A percentile compares a stretch with the other conserved stretches of the same genome.
Evolutionary conservation across 306 rosid genomes (phyloP).

Genomic region (Fragaria vesca): DNA sequence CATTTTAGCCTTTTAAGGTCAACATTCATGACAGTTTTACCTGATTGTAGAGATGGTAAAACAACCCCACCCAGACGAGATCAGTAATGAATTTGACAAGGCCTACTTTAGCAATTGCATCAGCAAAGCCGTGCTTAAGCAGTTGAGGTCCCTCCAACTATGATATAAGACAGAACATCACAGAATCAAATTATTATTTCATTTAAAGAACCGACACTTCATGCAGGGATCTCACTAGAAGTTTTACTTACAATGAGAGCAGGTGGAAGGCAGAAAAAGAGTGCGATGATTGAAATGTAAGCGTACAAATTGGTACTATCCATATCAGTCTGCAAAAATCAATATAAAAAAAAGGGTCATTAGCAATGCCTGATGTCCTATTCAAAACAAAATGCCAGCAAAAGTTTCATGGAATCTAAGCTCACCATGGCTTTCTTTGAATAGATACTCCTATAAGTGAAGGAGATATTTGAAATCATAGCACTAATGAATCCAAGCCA

Average conservation of each 20-base stretch:
- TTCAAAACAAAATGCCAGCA: slow-evolving; percentile 10
- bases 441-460: slow-evolving; percentile 58
- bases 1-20: no score
- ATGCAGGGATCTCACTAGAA: not conserved
- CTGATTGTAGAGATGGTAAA: slow-evolving; percentile 98
- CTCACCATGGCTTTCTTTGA: slow-evolving; percentile 98
- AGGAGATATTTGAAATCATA: slow-evolving; percentile 59
- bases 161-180: slow-evolving; percentile 15
- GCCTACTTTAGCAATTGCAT: slow-evolving; percentile 89
- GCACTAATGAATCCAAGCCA: slow-evolving; percentile 61
- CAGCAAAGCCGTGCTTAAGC: slow-evolving; percentile 68
- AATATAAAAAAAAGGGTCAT: not conserved
- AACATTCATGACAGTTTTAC: slow-evolving; percentile 26
- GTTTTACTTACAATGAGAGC: slow-evolving; percentile 73
- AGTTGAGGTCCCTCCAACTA: slow-evolving; percentile 89
- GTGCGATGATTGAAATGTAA: slow-evolving; percentile 90
- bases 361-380: not conserved
- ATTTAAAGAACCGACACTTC: slow-evolving; percentile 5
- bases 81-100: slow-evolving; percentile 73
- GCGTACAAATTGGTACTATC: slow-evolving; percentile 94
- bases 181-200: slow-evolving; percentile 11
- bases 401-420: slow-evolving; percentile 16
- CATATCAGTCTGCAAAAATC: slow-evolving; percentile 78
- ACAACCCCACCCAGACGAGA: slow-evolving; percentile 95
- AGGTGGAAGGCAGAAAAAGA: slow-evolving; percentile 84